Evolutionary conservation across 345 rosid species (phyloP).

Genomic region (Hirschfeldia incana): DNA sequence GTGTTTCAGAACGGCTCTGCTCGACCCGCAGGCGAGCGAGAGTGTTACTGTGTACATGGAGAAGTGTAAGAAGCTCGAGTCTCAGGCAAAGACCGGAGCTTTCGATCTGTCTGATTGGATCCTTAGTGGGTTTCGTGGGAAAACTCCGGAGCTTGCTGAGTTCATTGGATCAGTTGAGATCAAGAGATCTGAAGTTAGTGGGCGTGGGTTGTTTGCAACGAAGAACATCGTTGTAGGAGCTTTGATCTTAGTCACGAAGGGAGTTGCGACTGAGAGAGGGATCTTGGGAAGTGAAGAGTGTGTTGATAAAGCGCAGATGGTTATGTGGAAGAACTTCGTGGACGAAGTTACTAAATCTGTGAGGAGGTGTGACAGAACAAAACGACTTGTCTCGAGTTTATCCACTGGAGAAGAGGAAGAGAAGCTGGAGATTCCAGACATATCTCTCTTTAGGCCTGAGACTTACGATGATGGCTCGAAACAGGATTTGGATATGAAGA

Average conservation of each 20-base stretch:
- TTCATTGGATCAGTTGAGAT: constrained; percentile 59
- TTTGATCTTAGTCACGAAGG: constrained; percentile 31
- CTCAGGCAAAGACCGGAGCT: constrained; percentile 71
- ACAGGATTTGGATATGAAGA: constrained; percentile 43
- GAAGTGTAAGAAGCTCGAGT: constrained; percentile 73
- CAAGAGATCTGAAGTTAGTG: constrained; percentile 63
- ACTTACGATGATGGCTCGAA: constrained; percentile 1
- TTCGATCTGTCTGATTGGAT: constrained; percentile 89
- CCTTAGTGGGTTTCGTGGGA: constrained; percentile 58
- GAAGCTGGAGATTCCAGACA: constrained; percentile 55
- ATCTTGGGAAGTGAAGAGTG: constrained; percentile 57
- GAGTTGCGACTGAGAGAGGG: constrained; percentile 65
- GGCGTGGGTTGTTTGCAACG: constrained; percentile 77
- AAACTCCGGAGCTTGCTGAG: constrained; percentile 72
- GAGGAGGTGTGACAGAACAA: constrained; percentile 50
- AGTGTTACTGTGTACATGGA: constrained; percentile 57
- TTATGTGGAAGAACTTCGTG: constrained; percentile 85
- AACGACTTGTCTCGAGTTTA: constrained; percentile 43
- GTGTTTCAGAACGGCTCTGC: constrained; percentile 63
- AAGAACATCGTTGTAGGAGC: constrained; percentile 69
- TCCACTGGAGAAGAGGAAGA: constrained; percentile 67
- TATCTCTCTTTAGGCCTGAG: constrained; percentile 52
- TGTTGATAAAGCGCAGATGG: constrained; percentile 58
- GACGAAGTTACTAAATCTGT: constrained; percentile 52
- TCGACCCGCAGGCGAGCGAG: constrained; percentile 57